Conservation (phyloP, 768 basidiomycete species). For the Brasilioporus rufonigricans region DNA sequence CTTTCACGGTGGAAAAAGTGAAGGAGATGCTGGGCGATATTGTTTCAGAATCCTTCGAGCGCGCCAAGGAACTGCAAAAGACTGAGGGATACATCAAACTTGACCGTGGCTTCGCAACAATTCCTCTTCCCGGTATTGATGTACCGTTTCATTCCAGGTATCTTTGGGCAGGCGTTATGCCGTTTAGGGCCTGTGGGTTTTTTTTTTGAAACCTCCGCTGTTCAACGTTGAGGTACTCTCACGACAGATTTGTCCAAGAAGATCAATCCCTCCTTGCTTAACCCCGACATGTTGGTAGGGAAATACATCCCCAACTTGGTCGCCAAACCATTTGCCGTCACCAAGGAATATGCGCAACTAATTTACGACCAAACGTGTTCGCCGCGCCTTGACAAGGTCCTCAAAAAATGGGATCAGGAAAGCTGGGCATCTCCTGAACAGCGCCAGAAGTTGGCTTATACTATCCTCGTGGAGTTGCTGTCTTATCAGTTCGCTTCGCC, state of each 20-base stretch:
- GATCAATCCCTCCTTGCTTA: constrained; percentile 86
- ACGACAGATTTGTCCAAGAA: constrained; percentile 90
- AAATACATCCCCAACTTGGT: constrained; percentile 98
- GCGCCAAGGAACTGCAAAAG: constrained; percentile 75
- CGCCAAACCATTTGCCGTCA: constrained; percentile 81
- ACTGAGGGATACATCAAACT: constrained; percentile 88
- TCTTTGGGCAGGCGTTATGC: constrained; percentile 97
- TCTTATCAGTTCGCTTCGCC: constrained; percentile 99
- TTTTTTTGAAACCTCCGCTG: background rate
- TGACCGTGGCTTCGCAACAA: constrained; percentile 95
- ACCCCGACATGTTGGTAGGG: constrained; percentile 91
- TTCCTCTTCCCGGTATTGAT: constrained; percentile 94
- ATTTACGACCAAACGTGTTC: constrained; percentile 98
- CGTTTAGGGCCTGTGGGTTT: constrained; percentile 89
- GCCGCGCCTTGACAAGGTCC: constrained; percentile 91
- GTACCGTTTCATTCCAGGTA: constrained; percentile 99
- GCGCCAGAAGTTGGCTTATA: constrained; percentile 92
- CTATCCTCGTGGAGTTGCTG: constrained; percentile 93
- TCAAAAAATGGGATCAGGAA: constrained; percentile 91
- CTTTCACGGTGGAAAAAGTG: constrained; percentile 86
- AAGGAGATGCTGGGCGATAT: constrained; percentile 96
- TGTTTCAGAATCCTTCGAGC: constrained; percentile 74
- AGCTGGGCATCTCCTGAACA: constrained; percentile 79
- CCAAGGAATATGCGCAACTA: constrained; percentile 85
- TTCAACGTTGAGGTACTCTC: background rate